Evolutionary conservation across 257 asterid species (phyloP).

Genomic region (Solanum lycopersicoides): DNA sequence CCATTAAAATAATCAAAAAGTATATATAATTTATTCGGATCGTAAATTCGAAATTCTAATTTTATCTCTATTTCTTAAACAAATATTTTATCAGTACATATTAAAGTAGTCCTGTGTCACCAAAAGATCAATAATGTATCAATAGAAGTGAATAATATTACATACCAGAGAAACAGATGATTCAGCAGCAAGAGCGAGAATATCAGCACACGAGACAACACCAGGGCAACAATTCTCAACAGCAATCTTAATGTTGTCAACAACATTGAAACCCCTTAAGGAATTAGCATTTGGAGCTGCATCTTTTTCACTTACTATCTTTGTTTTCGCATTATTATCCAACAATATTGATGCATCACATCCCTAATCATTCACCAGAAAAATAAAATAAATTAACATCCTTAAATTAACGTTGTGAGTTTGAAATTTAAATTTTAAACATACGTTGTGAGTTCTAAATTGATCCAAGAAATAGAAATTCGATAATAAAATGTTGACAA

Average conservation of each 20-base stretch:
- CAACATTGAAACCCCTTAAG: slow-evolving; percentile 40
- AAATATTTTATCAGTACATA: neutral
- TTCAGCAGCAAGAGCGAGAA: slow-evolving; percentile 52
- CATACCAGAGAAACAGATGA: slow-evolving; percentile 38
- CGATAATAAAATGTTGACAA: neutral
- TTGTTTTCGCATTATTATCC: slow-evolving; percentile 28
- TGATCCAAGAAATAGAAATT: neutral
- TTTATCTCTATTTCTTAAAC: neutral
- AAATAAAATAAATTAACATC: neutral
- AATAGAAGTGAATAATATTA: neutral
- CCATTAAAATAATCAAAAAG: neutral
- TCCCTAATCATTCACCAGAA: slow-evolving; percentile 22
- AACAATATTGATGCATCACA: slow-evolving; percentile 56
- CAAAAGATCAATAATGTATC: neutral
- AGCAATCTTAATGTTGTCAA: slow-evolving; percentile 48
- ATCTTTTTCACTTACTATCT: slow-evolving; percentile 41
- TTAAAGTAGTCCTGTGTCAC: neutral
- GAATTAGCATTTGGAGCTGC: slow-evolving; percentile 45
- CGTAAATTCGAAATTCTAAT: neutral
- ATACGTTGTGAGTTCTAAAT: neutral
- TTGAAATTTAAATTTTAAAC: neutral
- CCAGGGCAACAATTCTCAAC: slow-evolving; percentile 48
- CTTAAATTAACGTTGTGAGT: neutral
- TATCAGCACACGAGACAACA: slow-evolving; percentile 66
- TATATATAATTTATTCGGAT: too few relatives aligned